Base-by-base conservation (phyloP, 78 protist genomes). In the Tieghemostelium lacteum region DNA sequence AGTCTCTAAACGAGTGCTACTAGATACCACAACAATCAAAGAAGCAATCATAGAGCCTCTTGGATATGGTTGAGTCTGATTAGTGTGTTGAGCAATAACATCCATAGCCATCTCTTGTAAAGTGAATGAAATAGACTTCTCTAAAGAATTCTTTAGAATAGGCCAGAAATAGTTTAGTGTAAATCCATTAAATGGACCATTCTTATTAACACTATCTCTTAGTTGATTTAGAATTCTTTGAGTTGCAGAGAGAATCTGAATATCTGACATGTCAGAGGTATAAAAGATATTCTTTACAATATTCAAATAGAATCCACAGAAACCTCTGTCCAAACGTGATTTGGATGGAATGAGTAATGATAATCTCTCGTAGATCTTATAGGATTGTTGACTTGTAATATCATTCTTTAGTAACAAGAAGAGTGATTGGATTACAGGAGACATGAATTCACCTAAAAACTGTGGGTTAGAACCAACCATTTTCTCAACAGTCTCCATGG, bases 41-140 rank as follows among this genome's bases (percentile, higher is more conserved):
- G 75, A 17, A 2, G 91, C 42, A 54, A 85, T 72, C 86, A 92
- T 72, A 17, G 87, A 61, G 24, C 91, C 92, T 31, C 95, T 31
- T 64, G 95, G 95, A 55, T 83, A 92, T 14, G 78, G 60, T 66
- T 75, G 83, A 37, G 75, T 69, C 19, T 50, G 77, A 0, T 33
- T 39, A 3, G 92, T 74, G 39, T 92, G 95, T 52, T 33, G 55
- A 71, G 71, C 70, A 40, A 85, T 62, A 31, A 92, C 60, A 0
- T 70, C 83, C 91, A 92, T 85, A 20, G 95, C 58, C 2, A 76
- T 24, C 74, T 76, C 95, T 67, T 92, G 95, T 16, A 83, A 69
- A 20, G 91, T 83, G 28, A 64, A 83, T 6, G 91, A 83, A 36
- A 83, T 70, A 0, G 76, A 69, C 37, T 71, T 83, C 29, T 83